Percentiles rank a stretch among this genome's conserved stretches.
Evolutionary conservation across 371 early-diverging fungal genomes (phyloP).

Genomic region (Cokeromyces recurvatus): DNA sequence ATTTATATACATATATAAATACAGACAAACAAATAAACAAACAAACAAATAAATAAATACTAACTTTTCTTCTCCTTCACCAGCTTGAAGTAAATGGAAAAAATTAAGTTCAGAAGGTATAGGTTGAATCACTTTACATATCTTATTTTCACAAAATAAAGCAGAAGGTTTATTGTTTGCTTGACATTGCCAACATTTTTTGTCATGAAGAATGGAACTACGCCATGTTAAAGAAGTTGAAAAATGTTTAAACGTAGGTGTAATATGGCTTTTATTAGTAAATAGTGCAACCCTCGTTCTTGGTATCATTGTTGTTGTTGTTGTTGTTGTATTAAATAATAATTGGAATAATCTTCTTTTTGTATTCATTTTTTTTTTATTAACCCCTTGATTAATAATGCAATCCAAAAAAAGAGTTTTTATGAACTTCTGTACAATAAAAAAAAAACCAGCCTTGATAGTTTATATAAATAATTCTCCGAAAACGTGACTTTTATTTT

Average conservation of each 20-base stretch:
- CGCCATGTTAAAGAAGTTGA: conserved; percentile 8
- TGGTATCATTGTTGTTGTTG: background rate
- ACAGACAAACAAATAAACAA: too few species aligned
- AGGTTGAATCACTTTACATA: conserved; percentile 69
- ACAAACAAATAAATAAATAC: background rate
- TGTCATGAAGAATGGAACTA: conserved; percentile 11
- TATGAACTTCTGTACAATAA: too few species aligned
- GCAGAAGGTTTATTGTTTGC: conserved; percentile 35
- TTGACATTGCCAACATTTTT: conserved; percentile 50
- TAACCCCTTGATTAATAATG: too few species aligned
- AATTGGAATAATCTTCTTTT: background rate
- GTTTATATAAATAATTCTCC: too few species aligned
- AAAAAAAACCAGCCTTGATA: too few species aligned
- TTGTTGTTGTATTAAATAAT: conserved; percentile 3
- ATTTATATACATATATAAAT: too few species aligned
- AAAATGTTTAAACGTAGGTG: background rate
- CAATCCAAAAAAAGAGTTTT: too few species aligned
- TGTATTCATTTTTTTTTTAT: too few species aligned
- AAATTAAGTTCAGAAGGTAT: conserved; percentile 57
- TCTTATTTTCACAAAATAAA: conserved; percentile 50
- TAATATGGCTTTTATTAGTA: background rate
- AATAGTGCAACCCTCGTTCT: conserved; percentile 2
- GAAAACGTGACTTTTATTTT: too few species aligned
- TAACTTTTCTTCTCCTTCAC: conserved; percentile 24
- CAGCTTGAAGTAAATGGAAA: conserved; percentile 54